Evolutionary conservation across 805 yeast species (phyloP).

Genomic region (Yueomyces sinensis): DNA sequence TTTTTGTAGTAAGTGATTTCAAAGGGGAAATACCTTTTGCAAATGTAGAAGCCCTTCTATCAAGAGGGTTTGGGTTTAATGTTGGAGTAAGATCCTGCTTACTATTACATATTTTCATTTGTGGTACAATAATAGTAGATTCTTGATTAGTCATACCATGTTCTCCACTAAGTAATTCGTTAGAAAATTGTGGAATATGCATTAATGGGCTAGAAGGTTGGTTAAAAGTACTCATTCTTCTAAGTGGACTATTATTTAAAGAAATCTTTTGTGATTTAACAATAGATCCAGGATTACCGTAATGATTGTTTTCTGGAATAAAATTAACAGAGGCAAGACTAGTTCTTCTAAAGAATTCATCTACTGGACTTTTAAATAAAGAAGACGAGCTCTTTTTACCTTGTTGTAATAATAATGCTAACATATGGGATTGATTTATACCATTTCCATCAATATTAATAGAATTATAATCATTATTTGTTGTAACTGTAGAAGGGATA

Average conservation of each 20-base stretch:
- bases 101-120: constrained; percentile 29
- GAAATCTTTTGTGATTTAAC: not conserved
- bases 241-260: constrained; percentile 6
- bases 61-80: constrained; percentile 47
- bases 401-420: not conserved
- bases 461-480: not conserved
- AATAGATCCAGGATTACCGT: not conserved
- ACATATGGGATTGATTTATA: not conserved
- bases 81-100: constrained; percentile 44
- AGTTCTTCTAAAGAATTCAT: constrained; percentile 5
- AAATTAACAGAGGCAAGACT: constrained; percentile 7
- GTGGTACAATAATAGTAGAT: constrained; percentile 30
- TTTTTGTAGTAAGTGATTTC: constrained; percentile 59
- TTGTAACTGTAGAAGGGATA: not conserved
- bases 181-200: not conserved
- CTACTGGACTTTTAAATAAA: too few relatives aligned
- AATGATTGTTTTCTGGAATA: constrained; percentile 1
- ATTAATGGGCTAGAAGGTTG: constrained; percentile 4
- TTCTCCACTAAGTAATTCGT: not conserved
- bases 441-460: not conserved
- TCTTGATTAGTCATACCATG: not conserved
- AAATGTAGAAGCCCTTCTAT: constrained; percentile 53
- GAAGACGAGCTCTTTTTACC: not conserved
- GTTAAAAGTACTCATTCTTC: constrained; percentile 18
- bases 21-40: constrained; percentile 64